phyloP scores from a whole-genome alignment of 2,329 filamentous ascomycete species.

The Juglanconis juglandina region DNA sequence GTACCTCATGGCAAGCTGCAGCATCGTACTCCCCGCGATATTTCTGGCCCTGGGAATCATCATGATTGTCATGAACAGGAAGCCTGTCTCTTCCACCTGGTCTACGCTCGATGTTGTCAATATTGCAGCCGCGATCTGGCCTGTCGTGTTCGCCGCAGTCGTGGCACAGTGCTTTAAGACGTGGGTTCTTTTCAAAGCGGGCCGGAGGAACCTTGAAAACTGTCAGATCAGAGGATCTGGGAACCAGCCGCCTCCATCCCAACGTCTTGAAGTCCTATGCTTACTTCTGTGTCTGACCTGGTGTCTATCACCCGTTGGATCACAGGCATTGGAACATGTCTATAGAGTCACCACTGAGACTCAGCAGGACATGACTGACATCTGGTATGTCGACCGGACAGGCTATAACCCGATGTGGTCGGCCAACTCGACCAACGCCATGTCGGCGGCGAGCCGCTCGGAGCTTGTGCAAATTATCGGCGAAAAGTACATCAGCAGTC shows the following conservation, averaged over 20 bases:
- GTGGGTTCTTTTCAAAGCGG: conserved; percentile 18
- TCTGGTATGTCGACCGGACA: conserved; percentile 12
- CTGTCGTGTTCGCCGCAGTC: conserved; percentile 22
- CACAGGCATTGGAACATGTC: conserved; percentile 12
- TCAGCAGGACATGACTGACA: not conserved
- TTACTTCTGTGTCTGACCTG: conserved; percentile 17
- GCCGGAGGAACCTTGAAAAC: conserved; percentile 15
- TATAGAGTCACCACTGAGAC: not conserved
- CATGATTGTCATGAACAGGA: conserved; percentile 1
- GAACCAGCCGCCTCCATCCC: conserved; percentile 12
- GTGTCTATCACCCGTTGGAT: conserved; percentile 19
- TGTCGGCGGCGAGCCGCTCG: not conserved
- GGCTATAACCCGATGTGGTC: conserved; percentile 12
- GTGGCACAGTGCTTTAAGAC: conserved; percentile 21
- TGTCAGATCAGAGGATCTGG: conserved; percentile 11
- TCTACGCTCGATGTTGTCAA: conserved; percentile 17
- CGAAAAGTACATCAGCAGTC: conserved; percentile 7
- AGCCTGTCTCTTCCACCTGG: conserved; percentile 1
- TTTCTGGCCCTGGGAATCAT: conserved; percentile 6
- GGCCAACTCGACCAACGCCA: not conserved
- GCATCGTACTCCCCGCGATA: conserved; percentile 11
- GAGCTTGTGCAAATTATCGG: conserved; percentile 1
- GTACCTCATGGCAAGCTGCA: conserved; percentile 12
- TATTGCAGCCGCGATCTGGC: conserved; percentile 19
- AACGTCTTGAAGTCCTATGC: conserved; percentile 10